phyloP scores from a whole-genome alignment of 2,329 filamentous ascomycete genomes.

The Didymella arachidicola region DNA sequence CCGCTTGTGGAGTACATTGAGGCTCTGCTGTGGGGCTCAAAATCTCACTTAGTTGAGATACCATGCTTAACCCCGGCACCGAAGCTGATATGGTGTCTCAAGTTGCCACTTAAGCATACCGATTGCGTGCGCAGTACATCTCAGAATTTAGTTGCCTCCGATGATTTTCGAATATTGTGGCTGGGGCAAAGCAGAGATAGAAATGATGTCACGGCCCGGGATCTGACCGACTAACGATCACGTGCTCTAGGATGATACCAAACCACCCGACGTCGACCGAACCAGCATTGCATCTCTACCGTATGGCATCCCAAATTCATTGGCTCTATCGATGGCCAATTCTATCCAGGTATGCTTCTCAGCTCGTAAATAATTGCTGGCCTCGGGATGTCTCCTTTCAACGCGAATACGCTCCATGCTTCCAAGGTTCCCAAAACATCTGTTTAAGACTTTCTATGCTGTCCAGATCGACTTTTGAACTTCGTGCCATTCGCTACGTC shows the following conservation, averaged over 20 bases:
- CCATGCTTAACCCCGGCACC: constrained; percentile 2
- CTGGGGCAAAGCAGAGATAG: background rate
- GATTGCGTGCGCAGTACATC: background rate
- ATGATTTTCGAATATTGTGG: background rate
- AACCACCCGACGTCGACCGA: too few species aligned
- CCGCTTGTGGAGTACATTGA: constrained; percentile 15
- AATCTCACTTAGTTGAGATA: constrained; percentile 4
- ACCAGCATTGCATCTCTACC: background rate
- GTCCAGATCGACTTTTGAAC: background rate
- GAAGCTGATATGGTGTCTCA: background rate
- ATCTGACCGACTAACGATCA: background rate
- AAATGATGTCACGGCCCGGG: background rate
- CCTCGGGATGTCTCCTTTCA: too few species aligned
- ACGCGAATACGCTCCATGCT: background rate
- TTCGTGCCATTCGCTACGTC: background rate
- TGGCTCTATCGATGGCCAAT: too few species aligned
- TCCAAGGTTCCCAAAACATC: background rate
- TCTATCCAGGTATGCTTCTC: background rate
- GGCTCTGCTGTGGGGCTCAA: constrained; percentile 23
- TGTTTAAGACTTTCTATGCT: background rate
- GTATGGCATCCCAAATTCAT: background rate
- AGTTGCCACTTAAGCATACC: background rate
- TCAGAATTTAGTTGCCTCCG: background rate
- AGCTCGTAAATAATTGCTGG: background rate
- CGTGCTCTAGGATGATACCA: background rate